These are phyloP conservation scores for Prosopis cineraria DNA, from an alignment of 306 rosid genomes.

Conservation along the genomic window DNA sequence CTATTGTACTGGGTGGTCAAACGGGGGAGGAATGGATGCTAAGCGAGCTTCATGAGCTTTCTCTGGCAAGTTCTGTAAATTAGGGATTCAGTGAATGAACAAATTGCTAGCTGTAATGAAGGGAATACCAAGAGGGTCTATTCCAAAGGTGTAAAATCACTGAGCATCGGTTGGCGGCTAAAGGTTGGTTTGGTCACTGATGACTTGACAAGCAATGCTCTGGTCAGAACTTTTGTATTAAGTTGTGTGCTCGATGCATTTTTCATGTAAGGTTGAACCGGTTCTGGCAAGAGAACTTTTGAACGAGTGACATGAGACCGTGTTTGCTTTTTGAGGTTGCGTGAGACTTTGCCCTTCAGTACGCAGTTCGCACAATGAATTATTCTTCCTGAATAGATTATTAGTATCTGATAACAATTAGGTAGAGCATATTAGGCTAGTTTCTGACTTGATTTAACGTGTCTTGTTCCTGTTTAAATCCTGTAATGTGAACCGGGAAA, in stretches of 20 bases:
- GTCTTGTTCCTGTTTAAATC: constrained; percentile 55
- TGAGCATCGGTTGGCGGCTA: constrained; percentile 46
- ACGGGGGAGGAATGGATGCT: constrained; percentile 99
- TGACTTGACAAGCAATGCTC: constrained; percentile 46
- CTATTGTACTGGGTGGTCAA: constrained; percentile 97
- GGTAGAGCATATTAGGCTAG: constrained; percentile 64
- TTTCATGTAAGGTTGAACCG: constrained; percentile 43
- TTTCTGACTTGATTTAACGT: constrained; percentile 50
- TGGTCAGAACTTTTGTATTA: constrained; percentile 52
- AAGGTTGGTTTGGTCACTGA: constrained; percentile 44
- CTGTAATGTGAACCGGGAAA: constrained; percentile 59
- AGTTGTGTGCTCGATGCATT: constrained; percentile 48
- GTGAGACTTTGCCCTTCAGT: constrained; percentile 65
- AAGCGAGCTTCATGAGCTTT: constrained; percentile 95
- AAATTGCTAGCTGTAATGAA: constrained; percentile 39
- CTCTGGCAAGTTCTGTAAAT: constrained; percentile 77
- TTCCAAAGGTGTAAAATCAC: constrained; percentile 39
- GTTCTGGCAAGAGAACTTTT: constrained; percentile 63
- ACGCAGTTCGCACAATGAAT: constrained; percentile 56
- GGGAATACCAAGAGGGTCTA: constrained; percentile 39
- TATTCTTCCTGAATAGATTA: constrained; percentile 72
- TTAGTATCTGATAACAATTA: constrained; percentile 62
- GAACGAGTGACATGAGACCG: constrained; percentile 56
- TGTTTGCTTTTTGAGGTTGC: constrained; percentile 69
- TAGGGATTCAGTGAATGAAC: constrained; percentile 43